phyloP scores from a whole-genome alignment of 78 protist genomes.

The Planoprotostelium fungivorum region DNA sequence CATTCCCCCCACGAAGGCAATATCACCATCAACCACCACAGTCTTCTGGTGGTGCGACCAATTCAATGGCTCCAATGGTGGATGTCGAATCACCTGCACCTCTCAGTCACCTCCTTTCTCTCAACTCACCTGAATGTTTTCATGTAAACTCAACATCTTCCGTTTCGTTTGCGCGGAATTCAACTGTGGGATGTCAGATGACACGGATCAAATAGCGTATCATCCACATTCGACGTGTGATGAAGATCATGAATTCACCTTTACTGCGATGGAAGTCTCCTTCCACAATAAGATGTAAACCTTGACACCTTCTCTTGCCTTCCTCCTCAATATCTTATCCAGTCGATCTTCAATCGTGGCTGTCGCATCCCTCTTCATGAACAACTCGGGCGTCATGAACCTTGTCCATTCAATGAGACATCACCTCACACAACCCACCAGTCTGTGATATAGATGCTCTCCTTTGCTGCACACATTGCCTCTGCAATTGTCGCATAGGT shows the following conservation, averaged over 20 bases:
- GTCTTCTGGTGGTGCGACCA: slow-evolving; percentile 76
- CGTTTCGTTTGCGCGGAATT: background rate
- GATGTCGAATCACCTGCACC: background rate
- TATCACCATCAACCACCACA: slow-evolving; percentile 52
- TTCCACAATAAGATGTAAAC: slow-evolving; percentile 63
- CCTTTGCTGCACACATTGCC: background rate
- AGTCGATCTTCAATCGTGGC: slow-evolving; percentile 26
- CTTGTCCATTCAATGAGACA: slow-evolving; percentile 45
- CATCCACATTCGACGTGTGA: too few relatives aligned
- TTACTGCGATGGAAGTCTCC: slow-evolving; percentile 58
- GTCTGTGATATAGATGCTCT: background rate
- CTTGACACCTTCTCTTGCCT: slow-evolving; percentile 68
- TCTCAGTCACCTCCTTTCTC: too few relatives aligned
- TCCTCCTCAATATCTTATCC: slow-evolving; percentile 38
- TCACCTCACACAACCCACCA: slow-evolving; percentile 17
- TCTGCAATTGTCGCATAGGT: background rate
- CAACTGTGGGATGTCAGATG: background rate
- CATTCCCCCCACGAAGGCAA: slow-evolving; percentile 68
- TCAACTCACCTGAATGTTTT: slow-evolving; percentile 39
- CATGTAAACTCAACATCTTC: slow-evolving; percentile 44
- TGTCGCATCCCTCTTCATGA: slow-evolving; percentile 36
- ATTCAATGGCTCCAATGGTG: slow-evolving; percentile 30
- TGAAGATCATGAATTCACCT: too few relatives aligned
- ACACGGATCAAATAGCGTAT: too few relatives aligned
- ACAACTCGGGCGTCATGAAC: slow-evolving; percentile 65